A percentile compares a stretch with the other conserved stretches of the same genome.
Evolutionary conservation across 2,329 filamentous ascomycete species (phyloP).

Genomic region (Penicillium crustosum): DNA sequence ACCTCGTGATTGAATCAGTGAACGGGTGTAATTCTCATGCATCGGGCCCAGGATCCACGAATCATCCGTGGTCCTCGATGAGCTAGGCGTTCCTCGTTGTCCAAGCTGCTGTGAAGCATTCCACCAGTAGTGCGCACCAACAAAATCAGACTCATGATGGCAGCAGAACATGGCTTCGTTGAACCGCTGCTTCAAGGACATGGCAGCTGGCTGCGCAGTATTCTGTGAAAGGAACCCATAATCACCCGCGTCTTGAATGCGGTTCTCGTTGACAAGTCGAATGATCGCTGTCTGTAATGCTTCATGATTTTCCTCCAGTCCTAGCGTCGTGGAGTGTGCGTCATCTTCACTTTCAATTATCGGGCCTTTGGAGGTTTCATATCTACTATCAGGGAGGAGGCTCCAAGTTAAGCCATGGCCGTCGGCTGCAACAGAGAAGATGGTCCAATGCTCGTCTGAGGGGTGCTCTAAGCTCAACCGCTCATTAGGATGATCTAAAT

Average conservation of each 20-base stretch:
- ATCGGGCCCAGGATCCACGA: slow-evolving; percentile 70
- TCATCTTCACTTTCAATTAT: slow-evolving; percentile 56
- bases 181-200: slow-evolving; percentile 39
- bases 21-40: slow-evolving; percentile 57
- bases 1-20: slow-evolving; percentile 32
- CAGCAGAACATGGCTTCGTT: slow-evolving; percentile 75
- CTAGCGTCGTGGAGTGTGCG: slow-evolving; percentile 42
- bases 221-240: slow-evolving; percentile 12
- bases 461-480: slow-evolving; percentile 68
- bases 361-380: slow-evolving; percentile 61
- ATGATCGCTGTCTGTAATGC: slow-evolving; percentile 77
- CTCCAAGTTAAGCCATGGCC: slow-evolving; percentile 70
- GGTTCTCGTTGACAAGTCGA: slow-evolving; percentile 78
- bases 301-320: slow-evolving; percentile 76
- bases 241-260: slow-evolving; percentile 63
- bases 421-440: slow-evolving; percentile 74
- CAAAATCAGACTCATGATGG: slow-evolving; percentile 76
- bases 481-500: slow-evolving; percentile 38
- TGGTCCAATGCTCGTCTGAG: slow-evolving; percentile 78
- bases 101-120: slow-evolving; percentile 74
- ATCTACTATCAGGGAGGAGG: slow-evolving; percentile 50
- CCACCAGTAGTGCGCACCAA: slow-evolving; percentile 82
- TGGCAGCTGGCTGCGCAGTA: slow-evolving; percentile 6
- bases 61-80: slow-evolving; percentile 56
- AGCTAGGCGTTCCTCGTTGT: slow-evolving; percentile 58